Conservation (phyloP, 2,329 filamentous ascomycete species). For the Beauveria varroae region DNA sequence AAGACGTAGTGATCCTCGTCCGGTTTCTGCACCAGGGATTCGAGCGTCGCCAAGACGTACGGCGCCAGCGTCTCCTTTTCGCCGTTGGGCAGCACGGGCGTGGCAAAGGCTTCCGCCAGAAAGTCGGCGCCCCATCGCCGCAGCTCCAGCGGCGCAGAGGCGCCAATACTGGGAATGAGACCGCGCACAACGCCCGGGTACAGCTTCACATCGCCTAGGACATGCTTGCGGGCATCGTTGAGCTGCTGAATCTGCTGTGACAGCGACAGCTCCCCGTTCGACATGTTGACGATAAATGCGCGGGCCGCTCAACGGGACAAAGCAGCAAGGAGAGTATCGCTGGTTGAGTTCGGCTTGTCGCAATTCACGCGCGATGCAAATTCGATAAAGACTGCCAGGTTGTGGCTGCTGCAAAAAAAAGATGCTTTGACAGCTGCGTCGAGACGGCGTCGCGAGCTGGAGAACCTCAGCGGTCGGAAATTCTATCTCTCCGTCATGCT, state of each 20-base stretch:
- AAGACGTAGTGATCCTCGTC: constrained; percentile 73
- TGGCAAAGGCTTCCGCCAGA: constrained; percentile 90
- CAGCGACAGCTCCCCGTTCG: constrained; percentile 52
- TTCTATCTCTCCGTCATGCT: constrained; percentile 10
- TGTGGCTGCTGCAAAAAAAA: not conserved
- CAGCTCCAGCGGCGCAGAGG: constrained; percentile 67
- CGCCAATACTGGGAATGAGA: constrained; percentile 83
- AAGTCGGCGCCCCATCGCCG: constrained; percentile 96
- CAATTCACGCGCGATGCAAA: not conserved
- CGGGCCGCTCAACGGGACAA: not conserved
- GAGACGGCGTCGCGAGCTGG: not conserved
- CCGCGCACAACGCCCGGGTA: constrained; percentile 89
- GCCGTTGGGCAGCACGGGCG: constrained; percentile 67
- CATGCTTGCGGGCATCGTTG: constrained; percentile 81
- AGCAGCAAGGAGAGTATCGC: not conserved
- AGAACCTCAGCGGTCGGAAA: constrained; percentile 1
- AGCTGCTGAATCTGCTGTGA: constrained; percentile 79
- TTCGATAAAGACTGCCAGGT: not conserved
- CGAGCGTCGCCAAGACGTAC: constrained; percentile 69
- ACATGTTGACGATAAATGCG: constrained; percentile 23
- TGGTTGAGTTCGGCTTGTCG: not conserved
- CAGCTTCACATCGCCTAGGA: constrained; percentile 76
- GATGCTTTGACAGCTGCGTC: constrained; percentile 5
- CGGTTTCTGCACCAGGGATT: constrained; percentile 60
- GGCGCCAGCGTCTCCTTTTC: constrained; percentile 77